A percentile compares a stretch with the other conserved stretches of the same genome.
Evolutionary conservation across 2,329 filamentous ascomycete genomes (phyloP).

Genomic region (Hypoxylon sp.): DNA sequence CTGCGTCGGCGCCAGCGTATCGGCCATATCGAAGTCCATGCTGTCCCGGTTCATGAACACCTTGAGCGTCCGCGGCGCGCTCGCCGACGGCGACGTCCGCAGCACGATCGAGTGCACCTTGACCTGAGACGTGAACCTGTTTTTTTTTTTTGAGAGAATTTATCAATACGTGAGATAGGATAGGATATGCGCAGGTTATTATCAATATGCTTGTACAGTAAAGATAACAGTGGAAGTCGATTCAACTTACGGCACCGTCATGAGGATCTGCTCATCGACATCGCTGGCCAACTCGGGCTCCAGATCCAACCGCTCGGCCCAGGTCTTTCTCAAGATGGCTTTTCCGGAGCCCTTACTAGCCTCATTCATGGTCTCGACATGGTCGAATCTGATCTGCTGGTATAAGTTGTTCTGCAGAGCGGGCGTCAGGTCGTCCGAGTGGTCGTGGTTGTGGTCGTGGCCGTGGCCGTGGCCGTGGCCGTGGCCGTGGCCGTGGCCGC

Average conservation of each 20-base stretch:
- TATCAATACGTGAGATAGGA: no score
- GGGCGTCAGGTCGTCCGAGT: slow-evolving; percentile 90
- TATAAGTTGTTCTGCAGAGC: slow-evolving; percentile 92
- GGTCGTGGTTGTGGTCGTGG: slow-evolving; percentile 75
- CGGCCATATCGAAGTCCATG: slow-evolving; percentile 82
- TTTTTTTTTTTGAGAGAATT: no score
- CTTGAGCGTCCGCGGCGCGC: slow-evolving; percentile 83
- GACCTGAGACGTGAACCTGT: slow-evolving; percentile 89
- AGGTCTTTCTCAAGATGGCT: slow-evolving; percentile 86
- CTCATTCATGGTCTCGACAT: slow-evolving; percentile 87
- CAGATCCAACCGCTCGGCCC: slow-evolving; percentile 76
- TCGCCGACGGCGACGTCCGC: slow-evolving; percentile 74
- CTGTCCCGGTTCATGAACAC: slow-evolving; percentile 87
- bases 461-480: slow-evolving; percentile 49
- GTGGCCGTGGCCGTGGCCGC: slow-evolving; percentile 52
- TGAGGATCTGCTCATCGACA: slow-evolving; percentile 90
- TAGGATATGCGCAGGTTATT: no score
- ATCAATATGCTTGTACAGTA: no score
- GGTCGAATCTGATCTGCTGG: slow-evolving; percentile 88
- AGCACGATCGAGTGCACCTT: slow-evolving; percentile 90
- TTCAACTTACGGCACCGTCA: slow-evolving; percentile 84
- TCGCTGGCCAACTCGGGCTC: slow-evolving; percentile 84
- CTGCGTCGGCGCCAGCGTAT: slow-evolving; percentile 73
- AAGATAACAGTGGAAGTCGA: no score
- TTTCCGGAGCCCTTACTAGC: slow-evolving; percentile 71